Base-by-base conservation (phyloP, 1,284 basidiomycete genomes). In the Leccinum fallax region DNA sequence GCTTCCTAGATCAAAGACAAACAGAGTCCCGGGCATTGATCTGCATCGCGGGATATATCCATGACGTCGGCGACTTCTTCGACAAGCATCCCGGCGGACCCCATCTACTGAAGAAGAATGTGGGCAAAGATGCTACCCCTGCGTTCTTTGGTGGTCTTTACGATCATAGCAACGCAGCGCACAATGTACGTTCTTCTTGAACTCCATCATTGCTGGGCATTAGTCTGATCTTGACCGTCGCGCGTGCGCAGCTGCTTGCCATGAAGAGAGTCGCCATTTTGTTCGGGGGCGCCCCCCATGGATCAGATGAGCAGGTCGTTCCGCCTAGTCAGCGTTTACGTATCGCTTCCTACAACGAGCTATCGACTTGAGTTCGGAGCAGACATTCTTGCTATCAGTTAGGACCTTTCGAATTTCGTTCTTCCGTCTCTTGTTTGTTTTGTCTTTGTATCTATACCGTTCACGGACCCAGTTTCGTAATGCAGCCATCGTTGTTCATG, bases 101-200 rank as follows among this genome's bases (percentile, higher is more conserved):
- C 8, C 83, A 87, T 70, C 75, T 91, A 21, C 77, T 92, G 67
- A 83, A 85, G 72, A 85, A 86, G 68, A 85, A 83, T 51, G 85
- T 92, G 66, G 90, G 90, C 52, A 88, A 86, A 68, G 94, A 95
- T 70, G 93, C 91, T 4, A 93, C 93, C 1, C 89, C 90, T 0
- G 92, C 93, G 1, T 95, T 96, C 85, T 94, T 94, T 72, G 94
- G 94, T 61, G 94, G 94, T 71, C 88, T 94, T 10, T 94, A 95
- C 74, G 92, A 95, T 66, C 93, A 95, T 75, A 91, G 91, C 15
- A 94, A 94, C 71, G 92, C 91, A 40, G 93, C 93, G 2, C 90
- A 93, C 78, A 90, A 90, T 70, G 86, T 89, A 90, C 70, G 86
- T 24, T 60, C 43, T 34, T 19, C 19, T 19, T 43, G 40, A 43